These are phyloP conservation scores for Pleurotus eryngii DNA, from an alignment of 768 basidiomycete species.

Conservation along the genomic window DNA sequence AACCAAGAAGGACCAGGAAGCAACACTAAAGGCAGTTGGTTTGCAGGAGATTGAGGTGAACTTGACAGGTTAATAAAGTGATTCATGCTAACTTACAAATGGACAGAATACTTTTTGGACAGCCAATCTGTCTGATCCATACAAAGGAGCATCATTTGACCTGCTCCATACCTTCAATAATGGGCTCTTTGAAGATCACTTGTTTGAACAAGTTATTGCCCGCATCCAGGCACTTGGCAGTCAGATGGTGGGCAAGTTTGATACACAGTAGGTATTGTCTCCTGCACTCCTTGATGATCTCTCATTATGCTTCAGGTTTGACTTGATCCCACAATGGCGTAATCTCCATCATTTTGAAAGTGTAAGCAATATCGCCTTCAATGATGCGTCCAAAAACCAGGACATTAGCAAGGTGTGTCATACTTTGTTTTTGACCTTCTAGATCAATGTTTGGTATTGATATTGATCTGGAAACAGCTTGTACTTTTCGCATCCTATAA, in stretches of 20 bases:
- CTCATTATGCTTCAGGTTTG: no score
- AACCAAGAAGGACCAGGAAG: background rate
- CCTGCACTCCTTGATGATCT: background rate
- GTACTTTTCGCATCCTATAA: slow-evolving; percentile 24
- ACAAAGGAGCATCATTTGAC: slow-evolving; percentile 33
- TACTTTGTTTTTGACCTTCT: no score
- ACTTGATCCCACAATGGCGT: background rate
- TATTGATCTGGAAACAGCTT: slow-evolving; percentile 11
- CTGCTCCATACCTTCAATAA: slow-evolving; percentile 29
- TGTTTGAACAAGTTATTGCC: slow-evolving; percentile 22
- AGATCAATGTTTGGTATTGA: no score
- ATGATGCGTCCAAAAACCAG: background rate
- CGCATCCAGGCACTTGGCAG: slow-evolving; percentile 13
- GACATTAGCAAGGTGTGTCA: background rate
- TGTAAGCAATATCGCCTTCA: background rate
- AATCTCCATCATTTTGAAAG: background rate
- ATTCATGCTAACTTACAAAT: background rate
- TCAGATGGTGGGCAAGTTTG: slow-evolving; percentile 12
- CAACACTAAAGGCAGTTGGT: slow-evolving; percentile 16
- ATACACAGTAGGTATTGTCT: slow-evolving; percentile 12
- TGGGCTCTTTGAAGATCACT: slow-evolving; percentile 31
- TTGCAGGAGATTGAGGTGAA: slow-evolving; percentile 21
- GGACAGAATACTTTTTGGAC: slow-evolving; percentile 40
- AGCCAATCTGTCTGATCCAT: slow-evolving; percentile 28
- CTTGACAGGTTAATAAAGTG: slow-evolving; percentile 5